Conservation (phyloP, 1,284 basidiomycete genomes). For the Moniliella sp. region DNA sequence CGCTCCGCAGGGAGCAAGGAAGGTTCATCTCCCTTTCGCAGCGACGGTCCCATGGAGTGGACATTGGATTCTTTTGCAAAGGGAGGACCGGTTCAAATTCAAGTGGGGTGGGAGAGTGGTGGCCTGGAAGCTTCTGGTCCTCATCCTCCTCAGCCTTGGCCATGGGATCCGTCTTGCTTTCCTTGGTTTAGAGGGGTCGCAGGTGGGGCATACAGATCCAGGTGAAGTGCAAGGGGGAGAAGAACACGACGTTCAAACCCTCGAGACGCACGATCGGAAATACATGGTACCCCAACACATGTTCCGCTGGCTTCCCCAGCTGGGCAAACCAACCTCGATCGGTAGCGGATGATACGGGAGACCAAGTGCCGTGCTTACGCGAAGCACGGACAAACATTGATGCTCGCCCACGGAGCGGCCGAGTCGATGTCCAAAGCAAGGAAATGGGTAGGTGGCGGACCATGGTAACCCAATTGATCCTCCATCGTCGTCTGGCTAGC, state of each 20-base stretch:
- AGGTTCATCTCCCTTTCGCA: neutral
- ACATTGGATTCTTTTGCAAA: too few relatives aligned
- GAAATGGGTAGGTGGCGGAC: constrained; percentile 12
- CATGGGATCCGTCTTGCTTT: neutral
- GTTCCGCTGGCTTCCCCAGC: constrained; percentile 9
- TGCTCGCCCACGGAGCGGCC: constrained; percentile 13
- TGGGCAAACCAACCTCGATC: neutral
- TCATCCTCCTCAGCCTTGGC: neutral
- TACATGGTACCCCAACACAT: constrained; percentile 23
- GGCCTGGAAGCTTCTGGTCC: neutral
- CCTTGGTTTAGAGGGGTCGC: neutral
- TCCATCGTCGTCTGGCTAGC: neutral
- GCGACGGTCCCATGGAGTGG: too few relatives aligned
- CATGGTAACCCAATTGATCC: neutral
- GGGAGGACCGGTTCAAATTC: neutral
- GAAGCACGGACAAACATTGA: constrained; percentile 22
- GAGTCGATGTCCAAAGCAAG: constrained; percentile 26
- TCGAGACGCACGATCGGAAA: constrained; percentile 11
- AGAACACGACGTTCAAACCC: constrained; percentile 11
- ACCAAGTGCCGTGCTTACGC: constrained; percentile 25
- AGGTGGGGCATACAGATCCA: constrained; percentile 16
- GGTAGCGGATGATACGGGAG: constrained; percentile 1
- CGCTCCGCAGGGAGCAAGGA: constrained; percentile 3
- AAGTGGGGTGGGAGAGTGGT: neutral
- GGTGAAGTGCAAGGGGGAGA: constrained; percentile 7